Conservation (phyloP, 192 early-diverging fungal species). For the Thamnidium elegans region DNA sequence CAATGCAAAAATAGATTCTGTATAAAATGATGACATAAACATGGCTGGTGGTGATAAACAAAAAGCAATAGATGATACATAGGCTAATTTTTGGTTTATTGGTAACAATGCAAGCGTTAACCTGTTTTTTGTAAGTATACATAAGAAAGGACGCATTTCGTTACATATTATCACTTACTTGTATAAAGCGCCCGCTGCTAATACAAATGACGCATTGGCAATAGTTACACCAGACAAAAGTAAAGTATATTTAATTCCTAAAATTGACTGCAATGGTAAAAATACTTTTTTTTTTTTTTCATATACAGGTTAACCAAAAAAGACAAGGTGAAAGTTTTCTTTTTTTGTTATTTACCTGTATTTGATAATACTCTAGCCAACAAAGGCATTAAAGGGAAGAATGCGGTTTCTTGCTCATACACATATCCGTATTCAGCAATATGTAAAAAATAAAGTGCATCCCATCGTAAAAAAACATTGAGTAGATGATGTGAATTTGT, state of each 20-base stretch:
- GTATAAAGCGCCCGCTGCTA: slow-evolving; percentile 71
- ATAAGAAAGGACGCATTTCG: background rate
- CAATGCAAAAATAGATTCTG: slow-evolving; percentile 82
- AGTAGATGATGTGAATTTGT: slow-evolving; percentile 7
- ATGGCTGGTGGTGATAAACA: slow-evolving; percentile 73
- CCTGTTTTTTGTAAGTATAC: slow-evolving; percentile 2
- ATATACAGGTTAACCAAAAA: background rate
- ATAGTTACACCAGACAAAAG: slow-evolving; percentile 66
- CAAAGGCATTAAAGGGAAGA: slow-evolving; percentile 78
- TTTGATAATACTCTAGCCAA: slow-evolving; percentile 54
- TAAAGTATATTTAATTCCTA: slow-evolving; percentile 43
- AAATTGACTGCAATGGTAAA: slow-evolving; percentile 40
- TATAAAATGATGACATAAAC: slow-evolving; percentile 87
- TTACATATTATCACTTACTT: slow-evolving; percentile 35
- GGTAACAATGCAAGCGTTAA: slow-evolving; percentile 20
- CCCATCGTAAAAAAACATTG: slow-evolving; percentile 77
- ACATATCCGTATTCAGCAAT: slow-evolving; percentile 76
- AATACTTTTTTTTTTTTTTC: slow-evolving; percentile 40
- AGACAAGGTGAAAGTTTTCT: background rate
- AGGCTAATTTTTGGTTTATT: slow-evolving; percentile 52
- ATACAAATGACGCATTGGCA: slow-evolving; percentile 72
- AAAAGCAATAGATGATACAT: slow-evolving; percentile 66
- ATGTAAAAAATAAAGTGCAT: slow-evolving; percentile 82
- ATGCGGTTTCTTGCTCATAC: slow-evolving; percentile 88
- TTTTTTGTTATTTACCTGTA: slow-evolving; percentile 19